These are phyloP conservation scores for Phytophthora pistaciae DNA, from an alignment of 352 stramenopile species.

Conservation along the genomic window DNA sequence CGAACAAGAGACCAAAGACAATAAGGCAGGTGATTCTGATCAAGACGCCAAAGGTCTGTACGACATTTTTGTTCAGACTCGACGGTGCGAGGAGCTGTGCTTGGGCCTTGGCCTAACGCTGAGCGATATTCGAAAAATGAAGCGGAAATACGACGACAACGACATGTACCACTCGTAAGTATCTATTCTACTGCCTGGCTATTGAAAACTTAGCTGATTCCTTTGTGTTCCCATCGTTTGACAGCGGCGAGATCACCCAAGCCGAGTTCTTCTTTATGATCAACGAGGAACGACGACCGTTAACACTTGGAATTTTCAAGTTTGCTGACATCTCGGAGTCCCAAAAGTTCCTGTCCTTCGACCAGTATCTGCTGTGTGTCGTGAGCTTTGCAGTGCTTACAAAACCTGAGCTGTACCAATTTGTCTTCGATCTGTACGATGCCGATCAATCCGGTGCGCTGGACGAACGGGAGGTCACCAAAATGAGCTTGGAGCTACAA, in stretches of 20 bases:
- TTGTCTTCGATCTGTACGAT: slow-evolving; percentile 79
- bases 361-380: slow-evolving; percentile 69
- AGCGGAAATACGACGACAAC: slow-evolving; percentile 76
- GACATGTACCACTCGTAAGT: slow-evolving; percentile 83
- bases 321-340: slow-evolving; percentile 45
- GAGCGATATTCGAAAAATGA: slow-evolving; percentile 70
- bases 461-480: slow-evolving; percentile 68
- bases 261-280: slow-evolving; percentile 83
- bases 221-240: background rate
- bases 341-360: slow-evolving; percentile 74
- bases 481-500: slow-evolving; percentile 74
- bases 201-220: background rate
- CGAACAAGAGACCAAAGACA: background rate
- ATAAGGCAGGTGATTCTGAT: slow-evolving; percentile 22
- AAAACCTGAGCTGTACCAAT: slow-evolving; percentile 75
- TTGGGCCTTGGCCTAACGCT: slow-evolving; percentile 55
- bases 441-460: slow-evolving; percentile 61
- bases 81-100: slow-evolving; percentile 62
- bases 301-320: slow-evolving; percentile 66
- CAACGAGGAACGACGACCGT: slow-evolving; percentile 56
- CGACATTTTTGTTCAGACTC: slow-evolving; percentile 64
- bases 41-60: slow-evolving; percentile 51
- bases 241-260: slow-evolving; percentile 75
- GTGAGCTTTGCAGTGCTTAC: slow-evolving; percentile 68
- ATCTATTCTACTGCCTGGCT: background rate